Evolutionary conservation across 2,329 filamentous ascomycete genomes (phyloP).

Genomic region (Fusarium napiforme): DNA sequence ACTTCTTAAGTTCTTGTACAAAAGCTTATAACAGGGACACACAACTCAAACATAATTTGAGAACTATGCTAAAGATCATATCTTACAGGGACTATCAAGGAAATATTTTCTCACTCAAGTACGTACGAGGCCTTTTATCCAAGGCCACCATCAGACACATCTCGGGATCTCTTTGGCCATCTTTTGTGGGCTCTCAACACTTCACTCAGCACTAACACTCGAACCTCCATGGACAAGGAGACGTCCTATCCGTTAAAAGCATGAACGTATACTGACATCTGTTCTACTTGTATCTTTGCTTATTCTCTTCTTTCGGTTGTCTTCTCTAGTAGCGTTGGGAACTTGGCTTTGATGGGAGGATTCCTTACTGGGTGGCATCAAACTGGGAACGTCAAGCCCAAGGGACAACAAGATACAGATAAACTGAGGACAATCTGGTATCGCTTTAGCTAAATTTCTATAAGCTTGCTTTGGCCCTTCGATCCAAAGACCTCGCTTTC

Average conservation of each 20-base stretch:
- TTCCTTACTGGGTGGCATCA: background rate
- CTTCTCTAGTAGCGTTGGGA: background rate
- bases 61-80: background rate
- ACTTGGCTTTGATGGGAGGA: background rate
- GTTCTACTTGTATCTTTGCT: background rate
- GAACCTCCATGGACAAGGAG: too few species aligned
- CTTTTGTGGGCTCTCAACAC: background rate
- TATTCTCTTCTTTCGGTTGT: background rate
- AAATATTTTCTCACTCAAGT: accelerated
- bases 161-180: background rate
- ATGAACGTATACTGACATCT: accelerated
- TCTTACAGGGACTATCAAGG: background rate
- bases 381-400: background rate
- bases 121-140: background rate
- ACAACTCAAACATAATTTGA: background rate
- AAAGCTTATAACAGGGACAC: background rate
- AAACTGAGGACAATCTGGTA: background rate
- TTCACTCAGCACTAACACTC: background rate
- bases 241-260: too few species aligned
- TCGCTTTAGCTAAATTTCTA: background rate
- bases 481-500: background rate
- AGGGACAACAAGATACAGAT: too few species aligned
- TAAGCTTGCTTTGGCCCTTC: background rate
- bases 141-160: background rate
- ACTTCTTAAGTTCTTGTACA: background rate